Evolutionary conservation across 345 rosid species (phyloP).

Genomic region (Raphanus sativus): DNA sequence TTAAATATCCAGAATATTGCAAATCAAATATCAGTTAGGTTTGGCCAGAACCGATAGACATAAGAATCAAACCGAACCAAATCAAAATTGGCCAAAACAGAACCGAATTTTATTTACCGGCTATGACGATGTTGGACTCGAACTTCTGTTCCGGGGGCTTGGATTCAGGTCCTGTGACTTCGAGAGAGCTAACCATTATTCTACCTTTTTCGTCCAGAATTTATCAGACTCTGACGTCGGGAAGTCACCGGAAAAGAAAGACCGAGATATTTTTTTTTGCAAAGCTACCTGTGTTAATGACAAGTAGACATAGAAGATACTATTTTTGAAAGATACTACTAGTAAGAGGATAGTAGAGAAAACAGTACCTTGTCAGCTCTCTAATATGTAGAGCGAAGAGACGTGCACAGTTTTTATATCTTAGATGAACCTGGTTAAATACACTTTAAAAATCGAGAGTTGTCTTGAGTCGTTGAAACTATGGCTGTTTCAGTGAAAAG

Average conservation of each 20-base stretch:
- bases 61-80: background rate
- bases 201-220: background rate
- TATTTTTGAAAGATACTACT: background rate
- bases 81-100: background rate
- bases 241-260: background rate
- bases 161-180: conserved; percentile 4
- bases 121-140: conserved; percentile 32
- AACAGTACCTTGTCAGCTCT: background rate
- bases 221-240: background rate
- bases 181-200: conserved; percentile 21
- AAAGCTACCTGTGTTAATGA: background rate
- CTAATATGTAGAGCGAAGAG: background rate
- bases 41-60: background rate
- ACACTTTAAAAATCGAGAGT: background rate
- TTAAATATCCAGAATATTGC: no score
- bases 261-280: background rate
- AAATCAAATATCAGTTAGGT: background rate
- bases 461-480: background rate
- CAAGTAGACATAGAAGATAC: background rate
- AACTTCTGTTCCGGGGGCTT: conserved; percentile 7
- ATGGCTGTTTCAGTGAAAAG: background rate
- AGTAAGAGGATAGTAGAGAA: background rate
- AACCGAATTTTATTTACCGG: conserved; percentile 19
- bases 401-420: background rate
- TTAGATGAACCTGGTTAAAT: background rate